Percentiles rank a stretch among this genome's conserved stretches.
Evolutionary conservation across 805 yeast genomes (phyloP).

Genomic region (Saturnispora gosingensis): DNA sequence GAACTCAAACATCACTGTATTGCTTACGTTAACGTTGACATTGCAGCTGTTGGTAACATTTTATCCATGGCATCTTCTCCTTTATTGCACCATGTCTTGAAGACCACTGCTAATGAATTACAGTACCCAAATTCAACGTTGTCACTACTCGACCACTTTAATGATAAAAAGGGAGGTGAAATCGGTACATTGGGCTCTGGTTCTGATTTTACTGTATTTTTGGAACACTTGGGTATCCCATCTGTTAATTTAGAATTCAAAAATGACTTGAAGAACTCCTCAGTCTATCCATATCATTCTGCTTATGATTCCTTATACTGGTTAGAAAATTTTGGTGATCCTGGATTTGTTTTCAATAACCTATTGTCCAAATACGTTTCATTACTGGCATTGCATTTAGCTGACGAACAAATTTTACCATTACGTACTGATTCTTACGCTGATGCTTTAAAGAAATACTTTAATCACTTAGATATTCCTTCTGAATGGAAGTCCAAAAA

Average conservation of each 20-base stretch:
- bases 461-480: constrained; percentile 29
- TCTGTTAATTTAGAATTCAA: constrained; percentile 52
- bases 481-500: constrained; percentile 16
- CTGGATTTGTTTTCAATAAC: constrained; percentile 51
- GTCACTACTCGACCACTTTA: constrained; percentile 31
- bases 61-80: constrained; percentile 53
- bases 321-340: constrained; percentile 59
- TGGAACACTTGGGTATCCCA: constrained; percentile 52
- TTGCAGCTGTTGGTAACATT: constrained; percentile 47
- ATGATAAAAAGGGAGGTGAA: constrained; percentile 20
- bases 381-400: constrained; percentile 35
- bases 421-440: constrained; percentile 42
- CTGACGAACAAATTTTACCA: constrained; percentile 39
- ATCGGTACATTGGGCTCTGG: constrained; percentile 57
- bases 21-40: constrained; percentile 66
- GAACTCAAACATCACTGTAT: constrained; percentile 41
- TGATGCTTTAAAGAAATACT: constrained; percentile 38
- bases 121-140: constrained; percentile 34
- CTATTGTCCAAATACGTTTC: constrained; percentile 47
- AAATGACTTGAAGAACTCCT: constrained; percentile 32
- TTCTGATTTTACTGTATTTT: constrained; percentile 56
- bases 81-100: constrained; percentile 38
- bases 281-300: constrained; percentile 70
- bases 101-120: constrained; percentile 35
- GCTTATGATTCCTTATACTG: constrained; percentile 64